A percentile compares a stretch with the other conserved stretches of the same genome.
phyloP scores from a whole-genome alignment of 192 early-diverging fungal species.

The Linnemannia hyalina region DNA sequence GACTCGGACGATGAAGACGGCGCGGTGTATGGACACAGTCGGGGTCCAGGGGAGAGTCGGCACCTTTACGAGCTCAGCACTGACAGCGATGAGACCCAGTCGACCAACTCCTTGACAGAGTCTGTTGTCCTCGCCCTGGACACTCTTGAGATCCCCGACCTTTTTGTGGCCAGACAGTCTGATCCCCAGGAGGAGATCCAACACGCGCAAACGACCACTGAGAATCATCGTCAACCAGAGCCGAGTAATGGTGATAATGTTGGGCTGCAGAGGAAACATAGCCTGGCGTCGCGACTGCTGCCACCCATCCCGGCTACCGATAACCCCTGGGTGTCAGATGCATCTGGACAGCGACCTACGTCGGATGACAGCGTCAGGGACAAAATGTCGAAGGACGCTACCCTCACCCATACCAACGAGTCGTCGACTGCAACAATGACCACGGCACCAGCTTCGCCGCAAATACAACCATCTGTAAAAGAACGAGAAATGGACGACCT shows the following conservation, averaged over 20 bases:
- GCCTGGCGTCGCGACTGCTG: conserved; percentile 24
- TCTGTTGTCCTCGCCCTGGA: conserved; percentile 42
- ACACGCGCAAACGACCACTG: not conserved
- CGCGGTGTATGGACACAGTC: not conserved
- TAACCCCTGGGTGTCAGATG: conserved; percentile 30
- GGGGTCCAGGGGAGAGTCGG: not conserved
- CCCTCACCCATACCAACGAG: not conserved
- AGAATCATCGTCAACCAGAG: not conserved
- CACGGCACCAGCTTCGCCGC: not conserved
- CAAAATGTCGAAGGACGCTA: not conserved
- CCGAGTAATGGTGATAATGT: not conserved
- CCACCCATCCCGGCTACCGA: conserved; percentile 37
- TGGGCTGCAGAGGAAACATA: conserved; percentile 9
- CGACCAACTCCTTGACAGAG: conserved; percentile 23
- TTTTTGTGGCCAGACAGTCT: not conserved
- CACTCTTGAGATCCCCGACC: conserved; percentile 43
- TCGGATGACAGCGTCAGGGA: not conserved
- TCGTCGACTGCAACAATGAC: not conserved
- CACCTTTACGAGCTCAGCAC: conserved; percentile 36
- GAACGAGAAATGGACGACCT: not conserved
- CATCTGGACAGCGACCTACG: not conserved
- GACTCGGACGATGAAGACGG: not conserved
- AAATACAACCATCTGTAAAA: not conserved
- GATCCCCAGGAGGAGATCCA: not conserved
- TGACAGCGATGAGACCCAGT: conserved; percentile 35